Base-by-base conservation (phyloP, 2,329 filamentous ascomycete species). In the Apiospora pterosperma region DNA sequence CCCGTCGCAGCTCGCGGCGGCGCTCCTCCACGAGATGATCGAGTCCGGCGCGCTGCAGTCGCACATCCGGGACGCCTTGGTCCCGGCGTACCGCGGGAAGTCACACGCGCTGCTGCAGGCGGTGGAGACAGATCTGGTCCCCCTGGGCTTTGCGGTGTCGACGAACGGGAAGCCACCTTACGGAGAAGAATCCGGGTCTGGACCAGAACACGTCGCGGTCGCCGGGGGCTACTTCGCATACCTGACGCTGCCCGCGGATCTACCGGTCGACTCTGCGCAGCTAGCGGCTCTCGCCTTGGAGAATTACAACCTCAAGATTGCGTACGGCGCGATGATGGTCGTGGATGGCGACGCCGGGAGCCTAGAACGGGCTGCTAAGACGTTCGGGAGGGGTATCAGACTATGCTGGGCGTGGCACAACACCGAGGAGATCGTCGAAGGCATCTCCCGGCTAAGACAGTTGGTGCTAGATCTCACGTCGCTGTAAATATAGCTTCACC, bases 381-480 rank as follows among this genome's bases (percentile, higher is more conserved):
- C 52, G 12, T 63, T 39, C n/a, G 44, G 39, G 2, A 59, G 25
- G 12, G 48, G 62, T 12, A 52, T 52, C 19, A n/a, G 62, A 36
- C 23, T 63, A 19, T 63, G 62, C 23, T 21, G 62, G 62, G 62
- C 62, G 21, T 63, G 62, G 62, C 62, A 63, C 25, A 41, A 39
- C n/a, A 52, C 41, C 25, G 48, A 60, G 21, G 62, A 63, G 48
- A 28, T 63, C 34, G 52, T 63, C 21, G 62, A 60, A 36, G 38
- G 38, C 38, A 41, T 41, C 38, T n/a, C n/a, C n/a, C n/a, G n/a
- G n/a, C n/a, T n/a, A n/a, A n/a, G n/a, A n/a, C n/a, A n/a, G n/a
- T n/a, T n/a, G n/a, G n/a, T n/a, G n/a, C n/a, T n/a, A n/a, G n/a
- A n/a, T n/a, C n/a, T n/a, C n/a, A n/a, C n/a, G n/a, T n/a, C n/a